Conservation (phyloP, 148 eudicot species). For the Dysphania ambrosioides region DNA sequence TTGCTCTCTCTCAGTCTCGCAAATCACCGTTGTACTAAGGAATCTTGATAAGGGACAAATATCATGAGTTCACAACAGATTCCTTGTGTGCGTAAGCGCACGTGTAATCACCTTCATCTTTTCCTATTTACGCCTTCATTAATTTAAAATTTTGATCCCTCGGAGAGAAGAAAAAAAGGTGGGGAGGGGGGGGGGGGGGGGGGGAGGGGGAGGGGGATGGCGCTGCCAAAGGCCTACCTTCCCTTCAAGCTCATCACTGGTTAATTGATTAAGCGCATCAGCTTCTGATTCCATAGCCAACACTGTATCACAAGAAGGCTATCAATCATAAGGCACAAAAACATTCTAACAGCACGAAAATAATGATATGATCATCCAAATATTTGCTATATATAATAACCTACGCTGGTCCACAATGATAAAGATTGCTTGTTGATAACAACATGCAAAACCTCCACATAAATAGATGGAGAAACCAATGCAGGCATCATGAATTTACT, state of each 20-base stretch:
- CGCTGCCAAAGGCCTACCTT: constrained; percentile 48
- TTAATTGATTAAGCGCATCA: constrained; percentile 77
- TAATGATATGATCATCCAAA: neutral
- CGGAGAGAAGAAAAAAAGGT: too few species aligned
- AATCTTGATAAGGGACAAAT: neutral
- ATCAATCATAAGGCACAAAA: constrained; percentile 3
- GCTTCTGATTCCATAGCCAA: constrained; percentile 95
- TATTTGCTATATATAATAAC: neutral
- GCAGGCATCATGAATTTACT: neutral
- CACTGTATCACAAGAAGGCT: constrained; percentile 38
- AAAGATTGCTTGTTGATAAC: neutral
- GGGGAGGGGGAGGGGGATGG: neutral
- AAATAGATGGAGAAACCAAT: neutral
- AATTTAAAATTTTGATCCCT: neutral
- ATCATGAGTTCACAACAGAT: neutral
- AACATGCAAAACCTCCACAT: neutral
- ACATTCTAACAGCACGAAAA: neutral
- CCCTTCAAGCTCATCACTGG: constrained; percentile 87
- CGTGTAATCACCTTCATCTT: neutral
- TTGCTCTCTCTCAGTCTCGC: neutral
- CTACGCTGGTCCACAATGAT: neutral
- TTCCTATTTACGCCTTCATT: neutral
- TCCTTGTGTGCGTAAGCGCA: neutral
- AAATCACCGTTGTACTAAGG: neutral
- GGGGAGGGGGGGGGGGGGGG: neutral